Conservation (phyloP, 495 filamentous ascomycete species). For the Rusavskia elegans region DNA sequence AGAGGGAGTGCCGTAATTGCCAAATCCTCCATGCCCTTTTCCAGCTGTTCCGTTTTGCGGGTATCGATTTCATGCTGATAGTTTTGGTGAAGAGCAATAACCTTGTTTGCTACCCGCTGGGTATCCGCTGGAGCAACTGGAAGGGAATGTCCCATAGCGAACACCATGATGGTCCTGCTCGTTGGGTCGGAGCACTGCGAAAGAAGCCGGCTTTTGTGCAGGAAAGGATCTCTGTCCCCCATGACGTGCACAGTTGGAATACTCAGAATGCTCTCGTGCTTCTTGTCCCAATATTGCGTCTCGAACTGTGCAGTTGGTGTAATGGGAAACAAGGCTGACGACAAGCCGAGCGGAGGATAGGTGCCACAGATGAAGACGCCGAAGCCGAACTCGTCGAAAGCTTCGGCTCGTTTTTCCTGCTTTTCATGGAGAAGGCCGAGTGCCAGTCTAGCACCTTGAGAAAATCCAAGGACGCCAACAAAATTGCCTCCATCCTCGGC, state of each 20-base stretch:
- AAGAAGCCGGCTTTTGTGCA: constrained; percentile 13
- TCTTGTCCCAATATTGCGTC: constrained; percentile 1
- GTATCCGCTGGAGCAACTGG: constrained; percentile 15
- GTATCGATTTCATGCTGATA: background rate
- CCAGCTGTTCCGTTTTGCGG: background rate
- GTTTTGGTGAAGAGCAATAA: background rate
- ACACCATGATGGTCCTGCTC: constrained; percentile 10
- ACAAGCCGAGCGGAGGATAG: constrained; percentile 7
- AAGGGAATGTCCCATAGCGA: constrained; percentile 17
- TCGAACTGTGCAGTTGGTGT: background rate
- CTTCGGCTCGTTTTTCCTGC: background rate
- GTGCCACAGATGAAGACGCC: constrained; percentile 11
- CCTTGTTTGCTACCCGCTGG: background rate
- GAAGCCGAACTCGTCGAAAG: constrained; percentile 1
- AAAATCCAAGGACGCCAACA: constrained; percentile 20
- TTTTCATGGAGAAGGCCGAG: constrained; percentile 16
- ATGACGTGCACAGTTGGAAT: constrained; percentile 18
- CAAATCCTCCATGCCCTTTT: background rate
- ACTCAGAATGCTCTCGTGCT: constrained; percentile 8
- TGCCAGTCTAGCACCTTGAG: constrained; percentile 15
- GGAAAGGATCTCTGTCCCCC: constrained; percentile 16
- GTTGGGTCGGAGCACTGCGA: constrained; percentile 13
- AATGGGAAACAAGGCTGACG: background rate
- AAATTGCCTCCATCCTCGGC: constrained; percentile 5
- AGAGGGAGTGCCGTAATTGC: background rate